Evolutionary conservation across 2,329 filamentous ascomycete species (phyloP), one percentile per base, ranked within the genome.

Genomic region (Aurifilum marmelostoma): DNA sequence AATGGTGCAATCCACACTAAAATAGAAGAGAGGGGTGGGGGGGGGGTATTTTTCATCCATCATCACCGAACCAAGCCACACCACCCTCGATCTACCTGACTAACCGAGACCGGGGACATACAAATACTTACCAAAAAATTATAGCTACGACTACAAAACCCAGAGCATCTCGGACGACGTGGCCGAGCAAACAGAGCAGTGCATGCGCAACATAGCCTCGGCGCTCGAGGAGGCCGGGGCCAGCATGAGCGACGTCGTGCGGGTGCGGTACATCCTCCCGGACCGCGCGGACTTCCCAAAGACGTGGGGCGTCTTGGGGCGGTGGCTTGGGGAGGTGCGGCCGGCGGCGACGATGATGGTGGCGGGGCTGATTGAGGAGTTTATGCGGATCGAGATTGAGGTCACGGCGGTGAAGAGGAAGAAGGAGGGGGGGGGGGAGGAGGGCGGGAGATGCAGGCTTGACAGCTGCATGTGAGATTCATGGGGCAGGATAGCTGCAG

Each of bases 311-410:
- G 82, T 86, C 2, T 74, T 87, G 72, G 78, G 79, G 71, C 81
- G 79, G 72, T 87, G 83, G 81, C 78, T 87, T 63, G 83, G 83
- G 8, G 75, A 80, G 2, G 81, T 84, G n/a, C 76, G 81, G 41
- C 85, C 85, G 0, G 84, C 85, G 32, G 85, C 85, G 27, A 87
- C 83, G 1, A 87, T 87, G 85, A 74, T 86, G 0, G 81, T 85
- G 74, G 80, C 83, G 0, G 80, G 76, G 12, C 72, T 87, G 68
- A 83, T 87, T 82, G 82, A 85, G 73, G 84, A 85, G 47, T 77
- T 63, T 24, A 83, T 83, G 80, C 79, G 77, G 75, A 77, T 80
- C 56, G 78, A 80, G 73, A 67, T 79, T 9, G 78, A 80, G 70
- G 77, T 79, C 29, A 79, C 77, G 47, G 77, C 77, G 2, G 73